phyloP scores from a whole-genome alignment of 2,329 filamentous ascomycete species.

The Ceratocystis smalleyi region DNA sequence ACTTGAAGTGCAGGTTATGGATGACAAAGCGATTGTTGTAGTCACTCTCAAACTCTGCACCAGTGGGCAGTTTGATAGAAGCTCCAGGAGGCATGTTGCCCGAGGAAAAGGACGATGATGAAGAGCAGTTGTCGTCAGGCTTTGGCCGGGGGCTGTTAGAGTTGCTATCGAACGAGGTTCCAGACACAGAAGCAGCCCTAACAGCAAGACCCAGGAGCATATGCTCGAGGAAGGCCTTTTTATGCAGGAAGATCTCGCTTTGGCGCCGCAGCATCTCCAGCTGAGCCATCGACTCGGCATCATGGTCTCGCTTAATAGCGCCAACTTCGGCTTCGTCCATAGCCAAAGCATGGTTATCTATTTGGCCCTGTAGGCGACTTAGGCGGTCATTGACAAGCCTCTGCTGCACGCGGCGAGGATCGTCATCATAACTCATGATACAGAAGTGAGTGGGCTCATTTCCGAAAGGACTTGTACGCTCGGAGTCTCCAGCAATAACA shows the following conservation, averaged over 20 bases:
- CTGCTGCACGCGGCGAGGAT: conserved; percentile 76
- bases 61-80: conserved; percentile 49
- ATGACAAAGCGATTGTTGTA: conserved; percentile 98
- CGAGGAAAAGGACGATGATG: conserved; percentile 25
- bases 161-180: conserved; percentile 4
- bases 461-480: conserved; percentile 77
- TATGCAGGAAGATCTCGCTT: conserved; percentile 40
- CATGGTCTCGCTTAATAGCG: conserved; percentile 37
- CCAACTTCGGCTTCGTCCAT: conserved; percentile 63
- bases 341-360: conserved; percentile 55
- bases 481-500: conserved; percentile 62
- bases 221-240: conserved; percentile 41
- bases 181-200: conserved; percentile 8
- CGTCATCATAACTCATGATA: conserved; percentile 81
- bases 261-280: conserved; percentile 45
- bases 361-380: conserved; percentile 61
- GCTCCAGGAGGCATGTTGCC: conserved; percentile 37
- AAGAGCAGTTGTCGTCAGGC: conserved; percentile 19
- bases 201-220: conserved; percentile 29
- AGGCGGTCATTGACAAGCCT: conserved; percentile 72
- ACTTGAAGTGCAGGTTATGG: conserved; percentile 94
- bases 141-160: background rate
- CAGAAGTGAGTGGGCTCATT: conserved; percentile 88
- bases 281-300: conserved; percentile 38
- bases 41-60: conserved; percentile 75